Evolutionary conservation across 2,329 filamentous ascomycete species (phyloP).

Genomic region (Beauveria sp.): DNA sequence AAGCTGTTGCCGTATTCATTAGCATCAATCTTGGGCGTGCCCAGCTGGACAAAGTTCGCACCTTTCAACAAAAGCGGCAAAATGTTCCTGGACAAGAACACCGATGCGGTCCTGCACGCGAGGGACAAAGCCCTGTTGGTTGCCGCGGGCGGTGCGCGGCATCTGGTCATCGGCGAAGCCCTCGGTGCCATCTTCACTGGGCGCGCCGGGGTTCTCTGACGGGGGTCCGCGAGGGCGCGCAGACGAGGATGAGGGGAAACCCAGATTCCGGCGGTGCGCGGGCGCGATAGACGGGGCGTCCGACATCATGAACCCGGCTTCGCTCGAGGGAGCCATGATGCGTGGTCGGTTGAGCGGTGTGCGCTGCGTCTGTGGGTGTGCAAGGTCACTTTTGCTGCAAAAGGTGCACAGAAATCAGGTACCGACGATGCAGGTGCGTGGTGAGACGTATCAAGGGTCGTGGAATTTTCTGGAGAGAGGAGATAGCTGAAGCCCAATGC

Average conservation of each 20-base stretch:
- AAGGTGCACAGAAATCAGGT: neutral
- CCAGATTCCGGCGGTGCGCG: slow-evolving; percentile 32
- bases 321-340: slow-evolving; percentile 47
- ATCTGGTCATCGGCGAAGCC: slow-evolving; percentile 59
- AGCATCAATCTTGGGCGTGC: neutral
- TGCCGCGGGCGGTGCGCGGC: slow-evolving; percentile 41
- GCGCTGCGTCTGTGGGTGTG: neutral
- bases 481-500: neutral
- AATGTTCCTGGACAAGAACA: slow-evolving; percentile 65
- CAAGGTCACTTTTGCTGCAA: neutral
- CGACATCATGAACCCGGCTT: slow-evolving; percentile 50
- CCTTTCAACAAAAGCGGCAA: slow-evolving; percentile 74
- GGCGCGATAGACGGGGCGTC: slow-evolving; percentile 40
- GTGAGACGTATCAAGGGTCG: neutral
- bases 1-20: slow-evolving; percentile 39
- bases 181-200: slow-evolving; percentile 55
- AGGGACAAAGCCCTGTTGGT: slow-evolving; percentile 48
- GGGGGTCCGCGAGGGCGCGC: slow-evolving; percentile 50
- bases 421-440: neutral
- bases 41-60: slow-evolving; percentile 29
- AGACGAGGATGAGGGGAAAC: slow-evolving; percentile 43
- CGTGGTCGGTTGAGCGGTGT: neutral
- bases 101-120: slow-evolving; percentile 71
- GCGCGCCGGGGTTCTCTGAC: slow-evolving; percentile 52
- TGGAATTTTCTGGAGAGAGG: neutral